phyloP scores from a whole-genome alignment of 306 rosid species.

The Sphenostylis stenocarpa region DNA sequence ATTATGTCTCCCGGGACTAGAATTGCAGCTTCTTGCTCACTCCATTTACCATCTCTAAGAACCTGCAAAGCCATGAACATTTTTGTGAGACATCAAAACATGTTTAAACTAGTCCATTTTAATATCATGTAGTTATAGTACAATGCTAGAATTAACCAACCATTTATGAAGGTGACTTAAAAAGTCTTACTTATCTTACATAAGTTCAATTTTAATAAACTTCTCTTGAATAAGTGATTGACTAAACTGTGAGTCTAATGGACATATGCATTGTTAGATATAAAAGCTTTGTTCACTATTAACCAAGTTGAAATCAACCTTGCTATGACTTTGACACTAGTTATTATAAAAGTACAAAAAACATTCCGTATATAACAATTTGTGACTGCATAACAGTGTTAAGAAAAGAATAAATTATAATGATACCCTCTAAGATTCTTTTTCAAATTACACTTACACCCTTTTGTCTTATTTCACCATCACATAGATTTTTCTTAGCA shows the following conservation, averaged over 20 bases:
- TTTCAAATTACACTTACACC: no score
- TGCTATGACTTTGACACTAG: neutral
- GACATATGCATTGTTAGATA: no score
- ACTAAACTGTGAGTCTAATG: no score
- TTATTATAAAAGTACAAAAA: neutral
- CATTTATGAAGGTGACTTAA: neutral
- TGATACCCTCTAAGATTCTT: no score
- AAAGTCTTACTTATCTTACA: neutral
- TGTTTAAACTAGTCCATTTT: neutral
- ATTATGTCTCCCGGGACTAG: conserved; percentile 95
- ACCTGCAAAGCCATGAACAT: conserved; percentile 48
- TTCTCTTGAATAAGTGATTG: no score
- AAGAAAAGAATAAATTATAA: neutral
- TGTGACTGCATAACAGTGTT: neutral
- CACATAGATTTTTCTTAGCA: no score
- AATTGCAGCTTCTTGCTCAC: conserved; percentile 88
- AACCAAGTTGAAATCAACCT: neutral
- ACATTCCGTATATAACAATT: neutral
- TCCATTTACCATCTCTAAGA: conserved; percentile 96
- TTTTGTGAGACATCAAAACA: conserved; percentile 5
- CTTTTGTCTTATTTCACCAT: no score
- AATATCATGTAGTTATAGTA: neutral
- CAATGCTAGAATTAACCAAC: neutral
- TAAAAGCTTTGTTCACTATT: no score
- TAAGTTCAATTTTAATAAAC: neutral